Evolutionary conservation across 768 basidiomycete species (phyloP).

Genomic region (Leucocoprinus leucothites): DNA sequence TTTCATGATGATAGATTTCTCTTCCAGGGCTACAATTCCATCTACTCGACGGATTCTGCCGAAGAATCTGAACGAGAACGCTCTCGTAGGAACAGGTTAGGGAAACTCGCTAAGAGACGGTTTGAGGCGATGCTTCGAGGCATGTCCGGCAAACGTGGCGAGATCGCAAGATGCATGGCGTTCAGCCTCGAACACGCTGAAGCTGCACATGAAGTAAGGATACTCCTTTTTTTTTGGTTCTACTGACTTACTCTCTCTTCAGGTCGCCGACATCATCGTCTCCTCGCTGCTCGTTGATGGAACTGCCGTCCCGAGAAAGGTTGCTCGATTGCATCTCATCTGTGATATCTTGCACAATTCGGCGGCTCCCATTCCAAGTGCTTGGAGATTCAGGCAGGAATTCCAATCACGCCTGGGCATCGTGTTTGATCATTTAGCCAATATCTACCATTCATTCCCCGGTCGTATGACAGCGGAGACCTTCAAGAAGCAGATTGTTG

Average conservation of each 20-base stretch:
- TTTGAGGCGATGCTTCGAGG: conserved; percentile 91
- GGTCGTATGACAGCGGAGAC: conserved; percentile 95
- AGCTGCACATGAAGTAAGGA: conserved; percentile 81
- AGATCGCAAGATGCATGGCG: conserved; percentile 94
- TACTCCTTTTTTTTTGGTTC: background rate
- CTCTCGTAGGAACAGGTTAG: conserved; percentile 71
- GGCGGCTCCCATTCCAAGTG: conserved; percentile 88
- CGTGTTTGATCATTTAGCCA: conserved; percentile 93
- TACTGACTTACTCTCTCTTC: background rate
- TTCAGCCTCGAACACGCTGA: conserved; percentile 97
- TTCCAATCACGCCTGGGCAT: conserved; percentile 89
- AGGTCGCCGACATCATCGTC: conserved; percentile 91
- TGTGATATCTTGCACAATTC: conserved; percentile 99
- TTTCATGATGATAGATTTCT: background rate
- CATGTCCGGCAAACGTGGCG: conserved; percentile 81
- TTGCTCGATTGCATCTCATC: conserved; percentile 91
- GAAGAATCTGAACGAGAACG: conserved; percentile 92
- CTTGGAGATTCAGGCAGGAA: conserved; percentile 96
- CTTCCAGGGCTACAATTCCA: conserved; percentile 75
- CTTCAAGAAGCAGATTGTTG: conserved; percentile 89
- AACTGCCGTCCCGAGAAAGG: conserved; percentile 97
- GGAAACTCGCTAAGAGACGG: conserved; percentile 73
- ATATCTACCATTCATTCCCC: conserved; percentile 93
- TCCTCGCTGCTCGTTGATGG: conserved; percentile 83
- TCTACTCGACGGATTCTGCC: conserved; percentile 90